Base-by-base conservation (phyloP, 495 filamentous ascomycete species). In the Amniculicola lignicola region DNA sequence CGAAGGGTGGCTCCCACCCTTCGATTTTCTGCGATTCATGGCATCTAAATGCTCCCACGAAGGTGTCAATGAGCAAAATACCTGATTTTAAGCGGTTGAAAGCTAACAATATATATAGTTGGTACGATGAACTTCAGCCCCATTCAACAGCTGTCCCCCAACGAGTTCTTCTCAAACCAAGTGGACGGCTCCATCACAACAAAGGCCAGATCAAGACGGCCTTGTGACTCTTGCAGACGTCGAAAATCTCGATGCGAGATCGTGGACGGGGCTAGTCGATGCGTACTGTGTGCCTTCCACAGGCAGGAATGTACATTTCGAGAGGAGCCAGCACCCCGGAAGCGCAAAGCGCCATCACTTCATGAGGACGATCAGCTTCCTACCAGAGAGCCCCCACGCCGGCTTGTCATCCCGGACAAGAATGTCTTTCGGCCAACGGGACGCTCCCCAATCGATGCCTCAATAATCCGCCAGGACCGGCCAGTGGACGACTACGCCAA, bases 271-370 rank as follows among this genome's bases (percentile, higher is more conserved):
- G 49, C 35, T 24, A 18, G 40, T 0, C 47, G 57, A 16, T 69
- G 66, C 42, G 66, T 69, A 4, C 40, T 69, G 15, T 69, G 66
- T 33, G 41, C 51, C 2, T 69, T 69, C 42, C 66, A 69, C 40
- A 42, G 45, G 14, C 63, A 66, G 28, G 55, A 59, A 22, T 69
- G 66, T 45, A 69, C 60, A 4, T 67, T 66, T 54, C 7, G 41
- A 5, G 61, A 57, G 27, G 54, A 61, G 6, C 56, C 66, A 2
- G 50, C 57, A 27, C 59, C 63, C 2, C 44, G 63, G 21, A 66
- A 69, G 40, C 44, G 60, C 12, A 52, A 53, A 41, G 58, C 59
- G 25, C 43, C 53, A 3, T 33, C 57, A 9, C 19, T 57, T 14
- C 48, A 39, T 40, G 56, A 61, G 23, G 56, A 66, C 50, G 63